Conservation (phyloP, 495 filamentous ascomycete species). For the Melanomma pulvis-pyrius region DNA sequence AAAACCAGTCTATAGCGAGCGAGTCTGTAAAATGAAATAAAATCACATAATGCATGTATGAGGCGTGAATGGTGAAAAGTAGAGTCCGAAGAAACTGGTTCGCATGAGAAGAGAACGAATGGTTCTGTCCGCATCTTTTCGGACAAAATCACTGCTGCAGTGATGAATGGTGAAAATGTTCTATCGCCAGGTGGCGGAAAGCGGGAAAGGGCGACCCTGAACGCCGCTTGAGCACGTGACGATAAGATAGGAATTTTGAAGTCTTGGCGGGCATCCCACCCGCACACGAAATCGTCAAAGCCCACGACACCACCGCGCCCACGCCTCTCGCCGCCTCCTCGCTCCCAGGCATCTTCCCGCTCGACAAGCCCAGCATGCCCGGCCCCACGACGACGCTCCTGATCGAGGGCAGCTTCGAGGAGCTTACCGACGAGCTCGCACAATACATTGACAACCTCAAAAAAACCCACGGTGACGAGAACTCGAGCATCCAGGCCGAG, state of each 20-base stretch:
- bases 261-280: slow-evolving; percentile 19
- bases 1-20: no score
- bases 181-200: background rate
- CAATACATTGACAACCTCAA: slow-evolving; percentile 73
- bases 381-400: slow-evolving; percentile 61
- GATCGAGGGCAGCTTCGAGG: slow-evolving; percentile 87
- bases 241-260: slow-evolving; percentile 18
- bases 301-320: slow-evolving; percentile 4
- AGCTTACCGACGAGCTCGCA: slow-evolving; percentile 86
- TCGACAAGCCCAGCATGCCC: slow-evolving; percentile 41
- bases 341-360: background rate
- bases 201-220: background rate
- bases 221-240: background rate
- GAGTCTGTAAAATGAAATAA: no score
- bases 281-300: background rate
- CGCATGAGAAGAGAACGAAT: no score
- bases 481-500: slow-evolving; percentile 65
- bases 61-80: no score
- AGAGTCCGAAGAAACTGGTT: no score
- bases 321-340: background rate
- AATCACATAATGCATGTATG: no score
- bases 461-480: slow-evolving; percentile 56
- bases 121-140: no score
- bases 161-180: background rate
- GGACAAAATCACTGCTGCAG: no score